phyloP scores from a whole-genome alignment of 495 filamentous ascomycete genomes.

The Lichenothelia convexa region DNA sequence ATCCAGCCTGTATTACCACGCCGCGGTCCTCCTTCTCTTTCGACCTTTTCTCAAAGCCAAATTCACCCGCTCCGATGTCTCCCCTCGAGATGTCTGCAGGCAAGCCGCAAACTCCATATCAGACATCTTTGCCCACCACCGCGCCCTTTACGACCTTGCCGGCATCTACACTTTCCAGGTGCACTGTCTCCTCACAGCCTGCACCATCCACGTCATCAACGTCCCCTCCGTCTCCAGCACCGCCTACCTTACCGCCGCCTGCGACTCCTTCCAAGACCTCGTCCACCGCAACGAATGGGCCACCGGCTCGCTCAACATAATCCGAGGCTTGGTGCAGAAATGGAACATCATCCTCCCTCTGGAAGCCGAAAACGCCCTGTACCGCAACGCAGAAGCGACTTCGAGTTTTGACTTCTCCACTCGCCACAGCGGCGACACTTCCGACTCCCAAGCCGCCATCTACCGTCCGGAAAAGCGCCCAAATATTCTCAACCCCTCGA shows the following conservation, averaged over 20 bases:
- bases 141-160: conserved; percentile 15
- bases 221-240: conserved; percentile 8
- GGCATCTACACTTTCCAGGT: conserved; percentile 12
- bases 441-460: not conserved
- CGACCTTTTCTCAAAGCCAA: conserved; percentile 20
- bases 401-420: conserved; percentile 15
- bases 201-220: conserved; percentile 21
- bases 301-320: conserved; percentile 7
- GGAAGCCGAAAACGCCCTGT: conserved; percentile 8
- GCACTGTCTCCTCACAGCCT: conserved; percentile 18
- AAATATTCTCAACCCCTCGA: conserved; percentile 2
- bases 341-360: conserved; percentile 17
- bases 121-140: conserved; percentile 12
- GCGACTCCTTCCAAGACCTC: conserved; percentile 16
- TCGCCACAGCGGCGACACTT: no score
- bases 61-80: conserved; percentile 11
- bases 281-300: conserved; percentile 9
- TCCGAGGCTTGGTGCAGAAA: conserved; percentile 12
- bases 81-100: conserved; percentile 18
- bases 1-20: conserved; percentile 20
- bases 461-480: conserved; percentile 3
- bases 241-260: conserved; percentile 7
- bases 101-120: conserved; percentile 16
- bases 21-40: conserved; percentile 21
- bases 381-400: conserved; percentile 4